Evolutionary conservation across 1,284 basidiomycete genomes (phyloP).

Genomic region (Fomitopsis schrenkii): DNA sequence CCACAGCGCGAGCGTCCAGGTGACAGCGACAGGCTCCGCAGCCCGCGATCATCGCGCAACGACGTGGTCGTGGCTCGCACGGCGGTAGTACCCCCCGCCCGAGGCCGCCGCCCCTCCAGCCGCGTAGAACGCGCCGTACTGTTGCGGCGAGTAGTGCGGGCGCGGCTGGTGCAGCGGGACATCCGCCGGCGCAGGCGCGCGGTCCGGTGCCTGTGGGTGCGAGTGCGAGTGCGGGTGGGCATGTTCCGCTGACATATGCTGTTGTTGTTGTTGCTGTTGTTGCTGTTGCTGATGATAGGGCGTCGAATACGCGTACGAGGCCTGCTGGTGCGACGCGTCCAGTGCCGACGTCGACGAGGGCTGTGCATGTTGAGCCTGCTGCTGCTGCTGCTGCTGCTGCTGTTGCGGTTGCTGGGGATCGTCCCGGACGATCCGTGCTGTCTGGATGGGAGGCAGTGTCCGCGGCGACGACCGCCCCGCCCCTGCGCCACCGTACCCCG

Average conservation of each 20-base stretch:
- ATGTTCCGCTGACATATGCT: background rate
- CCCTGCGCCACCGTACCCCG: background rate
- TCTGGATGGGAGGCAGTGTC: constrained; percentile 21
- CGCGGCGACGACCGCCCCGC: constrained; percentile 16
- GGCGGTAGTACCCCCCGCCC: background rate
- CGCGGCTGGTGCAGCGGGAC: constrained; percentile 9
- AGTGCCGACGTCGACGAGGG: constrained; percentile 3
- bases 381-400: background rate
- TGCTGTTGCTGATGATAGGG: background rate
- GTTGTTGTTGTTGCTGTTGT: background rate
- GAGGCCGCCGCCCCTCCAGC: background rate
- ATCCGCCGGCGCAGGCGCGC: background rate
- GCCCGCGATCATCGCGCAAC: background rate
- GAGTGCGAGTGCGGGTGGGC: background rate
- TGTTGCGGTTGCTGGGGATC: constrained; percentile 6
- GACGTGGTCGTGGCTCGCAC: background rate
- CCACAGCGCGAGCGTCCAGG: too few species aligned
- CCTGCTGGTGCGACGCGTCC: background rate
- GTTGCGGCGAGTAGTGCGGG: constrained; percentile 7
- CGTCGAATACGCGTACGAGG: background rate
- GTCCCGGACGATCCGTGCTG: constrained; percentile 11
- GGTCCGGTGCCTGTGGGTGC: background rate
- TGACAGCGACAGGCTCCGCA: too few species aligned
- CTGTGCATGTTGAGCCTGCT: background rate
- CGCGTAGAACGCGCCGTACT: constrained; percentile 4